phyloP scores from a whole-genome alignment of 2,329 filamentous ascomycete species.

The Phaeosphaeriaceae sp. region DNA sequence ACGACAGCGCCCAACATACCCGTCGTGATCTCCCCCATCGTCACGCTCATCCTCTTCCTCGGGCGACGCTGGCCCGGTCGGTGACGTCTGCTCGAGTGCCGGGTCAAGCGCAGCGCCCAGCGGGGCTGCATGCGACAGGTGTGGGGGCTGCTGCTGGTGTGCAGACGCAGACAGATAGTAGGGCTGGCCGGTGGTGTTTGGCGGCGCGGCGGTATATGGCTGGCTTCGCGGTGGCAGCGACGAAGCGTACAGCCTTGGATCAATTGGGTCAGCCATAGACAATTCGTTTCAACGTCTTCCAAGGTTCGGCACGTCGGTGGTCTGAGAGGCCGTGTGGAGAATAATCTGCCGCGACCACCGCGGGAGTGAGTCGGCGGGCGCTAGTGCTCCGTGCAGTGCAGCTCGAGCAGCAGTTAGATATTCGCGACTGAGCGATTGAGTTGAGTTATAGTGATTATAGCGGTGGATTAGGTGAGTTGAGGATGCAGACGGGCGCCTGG shows the following conservation, averaged over 20 bases:
- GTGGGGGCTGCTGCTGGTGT: slow-evolving; percentile 26
- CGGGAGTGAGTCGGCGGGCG: neutral
- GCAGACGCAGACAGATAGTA: slow-evolving; percentile 42
- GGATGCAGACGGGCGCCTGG: too few relatives aligned
- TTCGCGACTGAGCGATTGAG: too few relatives aligned
- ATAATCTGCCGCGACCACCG: neutral
- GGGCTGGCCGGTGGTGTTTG: slow-evolving; percentile 32
- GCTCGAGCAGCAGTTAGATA: neutral
- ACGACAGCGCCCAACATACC: slow-evolving; percentile 14
- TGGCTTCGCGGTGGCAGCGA: slow-evolving; percentile 34
- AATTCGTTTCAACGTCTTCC: slow-evolving; percentile 5
- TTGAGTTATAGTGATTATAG: too few relatives aligned
- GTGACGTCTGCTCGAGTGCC: slow-evolving; percentile 42
- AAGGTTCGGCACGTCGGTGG: slow-evolving; percentile 32
- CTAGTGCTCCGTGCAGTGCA: neutral
- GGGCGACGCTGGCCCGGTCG: slow-evolving; percentile 23
- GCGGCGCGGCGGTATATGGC: slow-evolving; percentile 33
- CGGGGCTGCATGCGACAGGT: slow-evolving; percentile 15
- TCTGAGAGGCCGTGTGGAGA: slow-evolving; percentile 10
- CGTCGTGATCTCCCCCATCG: slow-evolving; percentile 39
- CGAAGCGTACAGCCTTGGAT: slow-evolving; percentile 39
- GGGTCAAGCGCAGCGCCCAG: slow-evolving; percentile 35
- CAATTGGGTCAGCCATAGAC: slow-evolving; percentile 40
- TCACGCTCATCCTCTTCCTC: slow-evolving; percentile 40
- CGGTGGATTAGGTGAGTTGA: too few relatives aligned